Conservation (phyloP, 805 yeast genomes). For the Candida patagonica region DNA sequence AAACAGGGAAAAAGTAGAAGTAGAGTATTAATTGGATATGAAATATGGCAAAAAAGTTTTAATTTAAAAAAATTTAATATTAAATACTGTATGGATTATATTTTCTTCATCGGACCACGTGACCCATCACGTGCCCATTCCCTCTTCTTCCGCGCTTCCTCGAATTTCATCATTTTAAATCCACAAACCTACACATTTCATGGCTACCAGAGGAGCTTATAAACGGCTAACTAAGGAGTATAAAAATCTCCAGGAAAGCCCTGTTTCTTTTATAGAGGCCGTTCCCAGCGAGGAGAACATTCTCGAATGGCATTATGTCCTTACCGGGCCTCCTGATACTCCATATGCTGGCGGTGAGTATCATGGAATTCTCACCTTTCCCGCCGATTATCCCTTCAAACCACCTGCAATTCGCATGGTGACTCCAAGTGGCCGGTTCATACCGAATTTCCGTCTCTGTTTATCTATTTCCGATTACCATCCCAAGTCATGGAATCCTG, state of each 20-base stretch:
- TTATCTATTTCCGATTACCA: slow-evolving; percentile 91
- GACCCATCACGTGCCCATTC: neutral
- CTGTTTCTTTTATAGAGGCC: slow-evolving; percentile 79
- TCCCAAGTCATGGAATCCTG: slow-evolving; percentile 93
- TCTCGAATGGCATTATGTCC: slow-evolving; percentile 87
- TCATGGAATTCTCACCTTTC: slow-evolving; percentile 80
- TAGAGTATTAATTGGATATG: neutral
- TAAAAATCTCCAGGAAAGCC: slow-evolving; percentile 62
- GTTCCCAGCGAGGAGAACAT: slow-evolving; percentile 83
- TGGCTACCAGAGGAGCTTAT: slow-evolving; percentile 28
- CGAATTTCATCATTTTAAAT: neutral
- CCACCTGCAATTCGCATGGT: slow-evolving; percentile 81
- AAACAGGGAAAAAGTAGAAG: neutral
- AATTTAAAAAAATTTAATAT: neutral
- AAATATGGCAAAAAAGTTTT: neutral
- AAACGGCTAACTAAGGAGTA: slow-evolving; percentile 64
- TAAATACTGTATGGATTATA: neutral
- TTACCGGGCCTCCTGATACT: slow-evolving; percentile 86
- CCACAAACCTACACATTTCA: slow-evolving; percentile 4
- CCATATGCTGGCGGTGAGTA: slow-evolving; percentile 82
- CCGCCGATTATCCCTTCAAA: slow-evolving; percentile 79
- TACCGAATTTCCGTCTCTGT: slow-evolving; percentile 72
- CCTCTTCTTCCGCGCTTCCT: no score
- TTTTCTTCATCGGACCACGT: neutral
- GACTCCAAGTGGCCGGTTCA: slow-evolving; percentile 69